Base-by-base conservation (phyloP, 176 grass and related monocot species). In the Bothriochloa decipiens region DNA sequence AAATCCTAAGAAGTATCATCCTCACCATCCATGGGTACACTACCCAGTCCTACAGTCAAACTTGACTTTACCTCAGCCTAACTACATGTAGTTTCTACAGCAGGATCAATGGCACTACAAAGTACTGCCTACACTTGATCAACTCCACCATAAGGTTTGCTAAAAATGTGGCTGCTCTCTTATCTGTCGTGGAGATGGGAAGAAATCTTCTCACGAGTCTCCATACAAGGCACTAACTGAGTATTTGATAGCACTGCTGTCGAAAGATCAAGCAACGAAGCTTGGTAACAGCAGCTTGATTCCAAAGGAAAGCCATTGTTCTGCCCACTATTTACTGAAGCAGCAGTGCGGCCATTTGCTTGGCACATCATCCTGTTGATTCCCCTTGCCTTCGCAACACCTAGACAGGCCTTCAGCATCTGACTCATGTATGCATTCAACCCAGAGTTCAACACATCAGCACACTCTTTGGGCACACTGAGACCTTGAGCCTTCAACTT, bases 381-480 rank as follows among this genome's bases (percentile, higher is more conserved):
- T 69, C 49, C 43, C 79, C 92, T 94, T 68, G 87, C 82, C 63
- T 72, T 91, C 11, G 89, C 94, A 65, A 94, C 74, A 41, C 88
- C 88, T 35, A 89, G 63, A 87, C 87, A 89, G 50, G 89, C 77
- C 64, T 66, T 87, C 62, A 97, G 81, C 86, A 97, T 73, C 68
- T 73, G 77, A 62, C 50, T 61, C 72, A 97, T 25, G 91, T 86
- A 85, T 23, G 58, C 39, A 83, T 97, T 91, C 72, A 97, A 55
- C 62, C 89, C 90, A 86, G 84, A 73, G 82, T 97, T 97, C 67
- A 97, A 82, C 36, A 75, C 75, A 90, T 92, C 86, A 83, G 87
- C 85, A 33, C 82, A 94, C 46, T 92, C 92, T 16, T 23, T 70
- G 8, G 79, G 40, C 27, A 94, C 5, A 5, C 60, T 67, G 70